Percentiles rank a stretch among this genome's conserved stretches.
Conservation (phyloP, 2,329 filamentous ascomycete genomes). For the Botrytis tulipae region DNA sequence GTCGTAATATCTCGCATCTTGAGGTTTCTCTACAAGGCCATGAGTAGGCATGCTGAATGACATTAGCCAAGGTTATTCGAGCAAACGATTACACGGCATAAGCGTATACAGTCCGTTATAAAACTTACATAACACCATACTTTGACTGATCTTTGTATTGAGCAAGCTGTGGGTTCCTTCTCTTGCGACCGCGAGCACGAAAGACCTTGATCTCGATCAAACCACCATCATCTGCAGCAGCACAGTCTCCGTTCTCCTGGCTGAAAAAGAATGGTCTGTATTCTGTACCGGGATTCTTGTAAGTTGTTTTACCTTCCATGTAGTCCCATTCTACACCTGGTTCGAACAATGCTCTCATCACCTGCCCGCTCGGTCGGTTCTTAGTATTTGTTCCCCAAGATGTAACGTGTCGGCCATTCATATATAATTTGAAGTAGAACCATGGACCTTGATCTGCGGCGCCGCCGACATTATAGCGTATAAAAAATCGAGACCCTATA, state of each 20-base stretch:
- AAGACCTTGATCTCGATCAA: conserved; percentile 55
- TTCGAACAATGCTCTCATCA: conserved; percentile 50
- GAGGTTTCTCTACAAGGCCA: conserved; percentile 52
- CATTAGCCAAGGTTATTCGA: neutral
- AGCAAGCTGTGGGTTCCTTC: conserved; percentile 44
- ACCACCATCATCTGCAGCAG: conserved; percentile 53
- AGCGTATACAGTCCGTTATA: neutral
- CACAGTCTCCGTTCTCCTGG: conserved; percentile 32
- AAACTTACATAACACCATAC: conserved; percentile 54
- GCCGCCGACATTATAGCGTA: conserved; percentile 47
- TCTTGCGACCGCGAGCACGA: conserved; percentile 49
- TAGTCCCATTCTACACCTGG: conserved; percentile 46
- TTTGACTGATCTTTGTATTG: conserved; percentile 48
- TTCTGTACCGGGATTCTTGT: conserved; percentile 46
- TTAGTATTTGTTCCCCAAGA: conserved; percentile 52
- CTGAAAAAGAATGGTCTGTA: conserved; percentile 52
- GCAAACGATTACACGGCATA: neutral
- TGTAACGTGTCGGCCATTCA: conserved; percentile 53
- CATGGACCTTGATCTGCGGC: conserved; percentile 40
- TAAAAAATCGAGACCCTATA: conserved; percentile 52
- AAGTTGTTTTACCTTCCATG: conserved; percentile 40
- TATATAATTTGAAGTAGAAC: conserved; percentile 54
- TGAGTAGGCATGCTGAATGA: conserved; percentile 49
- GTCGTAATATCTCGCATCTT: conserved; percentile 52
- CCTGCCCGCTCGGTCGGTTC: conserved; percentile 40